Conservation (phyloP, 2,329 filamentous ascomycete species). For the Alternaria sp. region DNA sequence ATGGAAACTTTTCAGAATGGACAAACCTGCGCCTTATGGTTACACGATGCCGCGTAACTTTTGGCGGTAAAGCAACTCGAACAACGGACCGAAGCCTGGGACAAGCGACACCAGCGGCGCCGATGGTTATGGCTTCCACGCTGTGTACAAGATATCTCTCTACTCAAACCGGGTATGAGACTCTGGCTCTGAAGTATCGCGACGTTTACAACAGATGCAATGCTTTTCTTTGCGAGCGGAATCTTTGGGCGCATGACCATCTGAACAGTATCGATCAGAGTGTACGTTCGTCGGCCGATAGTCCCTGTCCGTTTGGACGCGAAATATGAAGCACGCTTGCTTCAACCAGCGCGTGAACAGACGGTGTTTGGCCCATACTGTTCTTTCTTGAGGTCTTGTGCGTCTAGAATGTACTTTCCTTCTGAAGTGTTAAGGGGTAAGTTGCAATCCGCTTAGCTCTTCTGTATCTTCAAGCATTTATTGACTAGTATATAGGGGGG, state of each 20-base stretch:
- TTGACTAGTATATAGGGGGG: neutral
- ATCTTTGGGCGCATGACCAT: constrained; percentile 9
- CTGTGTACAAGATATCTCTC: neutral
- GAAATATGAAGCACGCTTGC: neutral
- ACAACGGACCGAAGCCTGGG: neutral
- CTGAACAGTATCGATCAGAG: constrained; percentile 3
- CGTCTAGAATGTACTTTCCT: neutral
- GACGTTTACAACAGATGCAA: constrained; percentile 6
- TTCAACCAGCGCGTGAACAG: neutral
- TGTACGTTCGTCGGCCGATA: neutral
- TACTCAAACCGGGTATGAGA: neutral
- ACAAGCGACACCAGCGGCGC: neutral
- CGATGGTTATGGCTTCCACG: neutral
- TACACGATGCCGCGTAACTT: neutral
- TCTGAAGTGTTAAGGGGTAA: neutral
- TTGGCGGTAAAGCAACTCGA: neutral
- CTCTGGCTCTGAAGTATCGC: constrained; percentile 5
- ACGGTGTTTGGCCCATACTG: neutral
- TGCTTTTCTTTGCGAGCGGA: neutral
- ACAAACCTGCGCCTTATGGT: neutral
- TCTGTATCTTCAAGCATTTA: neutral
- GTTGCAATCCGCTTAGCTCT: neutral
- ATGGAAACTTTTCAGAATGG: neutral
- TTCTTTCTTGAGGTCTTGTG: neutral
- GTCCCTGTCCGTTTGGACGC: neutral